Evolutionary conservation across 208 protist genomes (phyloP).

Genomic region (Trichomonas vaginalis): DNA sequence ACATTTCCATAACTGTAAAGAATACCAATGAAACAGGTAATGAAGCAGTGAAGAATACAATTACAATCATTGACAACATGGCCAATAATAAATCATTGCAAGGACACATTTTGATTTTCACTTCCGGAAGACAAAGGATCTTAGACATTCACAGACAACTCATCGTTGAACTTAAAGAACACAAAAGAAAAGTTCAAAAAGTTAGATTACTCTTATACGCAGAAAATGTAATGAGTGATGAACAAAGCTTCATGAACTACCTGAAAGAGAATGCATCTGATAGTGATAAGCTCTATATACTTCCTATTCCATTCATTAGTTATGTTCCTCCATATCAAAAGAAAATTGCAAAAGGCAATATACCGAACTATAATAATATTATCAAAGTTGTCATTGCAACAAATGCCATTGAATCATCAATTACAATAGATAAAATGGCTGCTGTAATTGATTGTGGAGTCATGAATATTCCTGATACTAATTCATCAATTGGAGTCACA

Average conservation of each 20-base stretch:
- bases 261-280: background rate
- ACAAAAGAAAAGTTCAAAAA: background rate
- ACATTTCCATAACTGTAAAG: background rate
- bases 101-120: background rate
- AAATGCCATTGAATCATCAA: constrained; percentile 9
- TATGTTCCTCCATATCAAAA: background rate
- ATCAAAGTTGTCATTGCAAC: background rate
- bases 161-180: background rate
- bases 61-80: background rate
- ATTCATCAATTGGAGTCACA: background rate
- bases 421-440: background rate
- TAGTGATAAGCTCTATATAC: background rate
- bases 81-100: background rate
- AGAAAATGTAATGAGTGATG: background rate
- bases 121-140: background rate
- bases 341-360: background rate
- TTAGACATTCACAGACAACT: background rate
- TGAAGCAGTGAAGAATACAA: background rate
- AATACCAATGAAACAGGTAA: background rate
- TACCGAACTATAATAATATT: background rate
- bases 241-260: background rate
- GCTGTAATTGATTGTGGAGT: background rate
- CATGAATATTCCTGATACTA: background rate
- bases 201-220: too few relatives aligned
- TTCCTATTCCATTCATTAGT: background rate